Conservation (phyloP, 2,329 filamentous ascomycete genomes). For the Colletotrichum sp. region DNA sequence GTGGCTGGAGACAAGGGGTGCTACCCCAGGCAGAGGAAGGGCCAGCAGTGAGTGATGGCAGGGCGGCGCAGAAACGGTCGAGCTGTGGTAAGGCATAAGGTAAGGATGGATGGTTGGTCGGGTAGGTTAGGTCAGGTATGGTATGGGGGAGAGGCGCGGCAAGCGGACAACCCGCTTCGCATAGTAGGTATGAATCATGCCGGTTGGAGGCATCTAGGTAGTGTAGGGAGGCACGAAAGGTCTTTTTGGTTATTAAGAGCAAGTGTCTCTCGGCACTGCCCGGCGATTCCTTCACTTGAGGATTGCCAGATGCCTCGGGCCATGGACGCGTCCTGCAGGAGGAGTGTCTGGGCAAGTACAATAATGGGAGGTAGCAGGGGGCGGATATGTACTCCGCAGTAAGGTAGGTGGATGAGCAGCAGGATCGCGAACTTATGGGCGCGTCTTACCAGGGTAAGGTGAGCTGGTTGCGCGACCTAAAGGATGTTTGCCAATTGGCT, state of each 20-base stretch:
- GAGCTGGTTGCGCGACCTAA: not conserved
- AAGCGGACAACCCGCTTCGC: not conserved
- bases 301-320: conserved; percentile 5
- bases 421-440: not conserved
- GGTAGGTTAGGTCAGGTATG: not conserved
- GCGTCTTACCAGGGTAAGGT: conserved; percentile 19
- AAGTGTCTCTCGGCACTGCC: conserved; percentile 1
- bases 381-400: not conserved
- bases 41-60: not conserved
- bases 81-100: not conserved
- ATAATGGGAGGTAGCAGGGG: not conserved
- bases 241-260: conserved; percentile 4
- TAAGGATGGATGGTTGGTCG: not conserved
- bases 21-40: not conserved
- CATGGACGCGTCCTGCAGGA: not conserved
- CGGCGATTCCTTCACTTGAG: conserved; percentile 13
- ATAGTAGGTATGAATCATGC: not conserved
- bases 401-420: not conserved
- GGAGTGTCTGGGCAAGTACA: not conserved
- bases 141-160: not conserved
- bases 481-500: not conserved
- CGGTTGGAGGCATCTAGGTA: not conserved
- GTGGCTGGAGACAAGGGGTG: conserved; percentile 15
- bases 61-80: not conserved
- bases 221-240: not conserved